Evolutionary conservation across 306 rosid species (phyloP), one percentile per base, ranked within the genome.

Genomic region (Vicia sativa): DNA sequence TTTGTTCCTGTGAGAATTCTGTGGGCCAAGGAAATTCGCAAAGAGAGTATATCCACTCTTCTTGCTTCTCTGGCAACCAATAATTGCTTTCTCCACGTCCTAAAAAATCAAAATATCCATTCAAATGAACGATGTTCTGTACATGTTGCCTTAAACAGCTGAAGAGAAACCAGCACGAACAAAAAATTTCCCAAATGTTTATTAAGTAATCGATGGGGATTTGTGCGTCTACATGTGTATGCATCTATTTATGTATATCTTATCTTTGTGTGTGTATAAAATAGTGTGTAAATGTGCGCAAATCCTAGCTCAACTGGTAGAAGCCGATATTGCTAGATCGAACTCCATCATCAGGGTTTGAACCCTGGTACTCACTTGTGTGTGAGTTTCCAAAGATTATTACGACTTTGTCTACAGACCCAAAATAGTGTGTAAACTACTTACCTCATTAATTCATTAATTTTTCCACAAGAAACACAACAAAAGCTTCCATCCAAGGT

Each of bases 61-160:
- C 98, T 87, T 34, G 98, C 95, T 74, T 92, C 98, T 80, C 77
- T 92, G 73, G 98, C 96, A 58, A 74, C 70, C 52, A 83, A 15
- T 77, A 92, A 67, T 65, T 89, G 96, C 65, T 88, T 92, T 78
- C 87, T 79, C 98, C 98, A 92, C 43, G 88, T 86, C 73, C 98
- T 89, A 83, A 61, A 72, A 67, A 72, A 77, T 75, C 52, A 58
- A 54, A 45, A 37, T 67, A 73, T 65, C 57, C 65, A 70, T 57
- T 68, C 59, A 80, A 49, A 44, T 42, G 73, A 74, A 59, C 59
- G 54, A 15, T 18, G 4, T 39, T 11, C 41, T 62, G 25, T 26
- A 81, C 15, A 6, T 16, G 56, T 57, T 23, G 55, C 68, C 66
- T 66, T 73, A 73, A 73, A 73, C 73, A 25, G 45, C 56, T 13